phyloP scores from a whole-genome alignment of 768 basidiomycete species.

The Suillus bovinus region DNA sequence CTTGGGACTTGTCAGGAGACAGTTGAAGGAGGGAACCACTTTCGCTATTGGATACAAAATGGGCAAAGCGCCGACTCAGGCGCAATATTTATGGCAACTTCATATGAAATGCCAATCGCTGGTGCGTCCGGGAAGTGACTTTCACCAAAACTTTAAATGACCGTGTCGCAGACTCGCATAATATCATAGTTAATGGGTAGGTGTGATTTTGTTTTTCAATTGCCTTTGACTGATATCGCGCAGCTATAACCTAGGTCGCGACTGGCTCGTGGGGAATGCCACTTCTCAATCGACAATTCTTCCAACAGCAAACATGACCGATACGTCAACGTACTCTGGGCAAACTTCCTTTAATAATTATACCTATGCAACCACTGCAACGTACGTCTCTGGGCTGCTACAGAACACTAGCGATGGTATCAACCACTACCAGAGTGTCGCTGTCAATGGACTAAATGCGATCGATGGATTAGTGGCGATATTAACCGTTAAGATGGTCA shows the following conservation, averaged over 20 bases:
- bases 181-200: constrained; percentile 73
- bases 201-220: constrained; percentile 9
- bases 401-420: constrained; percentile 66
- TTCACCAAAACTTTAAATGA: constrained; percentile 1
- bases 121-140: constrained; percentile 35
- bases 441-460: constrained; percentile 51
- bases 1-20: constrained; percentile 89
- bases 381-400: constrained; percentile 72
- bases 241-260: constrained; percentile 79
- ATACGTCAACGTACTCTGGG: constrained; percentile 61
- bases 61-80: constrained; percentile 63
- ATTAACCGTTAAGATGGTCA: constrained; percentile 66
- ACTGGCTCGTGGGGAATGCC: constrained; percentile 85
- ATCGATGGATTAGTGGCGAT: constrained; percentile 85
- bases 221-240: neutral
- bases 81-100: constrained; percentile 74
- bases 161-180: constrained; percentile 50
- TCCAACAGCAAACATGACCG: constrained; percentile 32
- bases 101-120: constrained; percentile 69
- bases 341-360: constrained; percentile 64
- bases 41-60: constrained; percentile 87
- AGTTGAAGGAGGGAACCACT: constrained; percentile 82
- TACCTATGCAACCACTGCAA: constrained; percentile 69
- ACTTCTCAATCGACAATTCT: constrained; percentile 44
- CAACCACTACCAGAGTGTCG: constrained; percentile 65